Percentiles rank a stretch among this genome's conserved stretches.
These are phyloP conservation scores for Podospora sp. DNA, from an alignment of 495 filamentous ascomycete species.

Conservation along the genomic window DNA sequence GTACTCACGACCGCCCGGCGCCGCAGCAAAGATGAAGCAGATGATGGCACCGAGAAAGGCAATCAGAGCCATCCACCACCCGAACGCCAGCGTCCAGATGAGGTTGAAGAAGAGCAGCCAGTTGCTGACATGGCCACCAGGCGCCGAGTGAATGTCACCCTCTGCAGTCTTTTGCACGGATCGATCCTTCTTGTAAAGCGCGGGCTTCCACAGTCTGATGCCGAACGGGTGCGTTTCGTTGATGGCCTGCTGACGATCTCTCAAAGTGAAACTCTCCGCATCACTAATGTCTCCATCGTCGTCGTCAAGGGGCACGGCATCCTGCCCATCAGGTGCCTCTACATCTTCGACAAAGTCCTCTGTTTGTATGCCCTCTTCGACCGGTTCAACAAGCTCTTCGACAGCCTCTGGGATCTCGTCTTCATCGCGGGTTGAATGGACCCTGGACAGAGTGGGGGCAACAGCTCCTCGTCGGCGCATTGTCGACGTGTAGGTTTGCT, in stretches of 20 bases:
- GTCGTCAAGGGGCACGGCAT: slow-evolving; percentile 25
- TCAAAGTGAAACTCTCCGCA: slow-evolving; percentile 80
- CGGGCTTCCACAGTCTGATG: slow-evolving; percentile 98
- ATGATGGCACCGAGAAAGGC: slow-evolving; percentile 70
- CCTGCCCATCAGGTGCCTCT: slow-evolving; percentile 29
- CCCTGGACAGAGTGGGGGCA: slow-evolving; percentile 62
- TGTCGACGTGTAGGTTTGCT: slow-evolving; percentile 59
- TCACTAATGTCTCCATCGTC: slow-evolving; percentile 68
- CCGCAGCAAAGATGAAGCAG: slow-evolving; percentile 79
- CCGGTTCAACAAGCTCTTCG: slow-evolving; percentile 29
- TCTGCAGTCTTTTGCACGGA: slow-evolving; percentile 96
- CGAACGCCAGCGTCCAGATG: slow-evolving; percentile 88
- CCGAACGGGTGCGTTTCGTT: slow-evolving; percentile 99
- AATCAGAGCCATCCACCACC: slow-evolving; percentile 92
- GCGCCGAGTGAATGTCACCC: slow-evolving; percentile 94
- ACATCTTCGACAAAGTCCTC: slow-evolving; percentile 33
- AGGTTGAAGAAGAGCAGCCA: slow-evolving; percentile 86
- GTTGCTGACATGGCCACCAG: slow-evolving; percentile 81
- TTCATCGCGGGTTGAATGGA: slow-evolving; percentile 52
- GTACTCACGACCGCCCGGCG: slow-evolving; percentile 80
- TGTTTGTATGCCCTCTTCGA: slow-evolving; percentile 24
- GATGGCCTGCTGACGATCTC: slow-evolving; percentile 96
- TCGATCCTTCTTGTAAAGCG: slow-evolving; percentile 94
- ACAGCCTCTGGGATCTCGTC: slow-evolving; percentile 39
- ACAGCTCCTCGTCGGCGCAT: slow-evolving; percentile 72